phyloP scores from a whole-genome alignment of 345 rosid species.

The Draba incana region DNA sequence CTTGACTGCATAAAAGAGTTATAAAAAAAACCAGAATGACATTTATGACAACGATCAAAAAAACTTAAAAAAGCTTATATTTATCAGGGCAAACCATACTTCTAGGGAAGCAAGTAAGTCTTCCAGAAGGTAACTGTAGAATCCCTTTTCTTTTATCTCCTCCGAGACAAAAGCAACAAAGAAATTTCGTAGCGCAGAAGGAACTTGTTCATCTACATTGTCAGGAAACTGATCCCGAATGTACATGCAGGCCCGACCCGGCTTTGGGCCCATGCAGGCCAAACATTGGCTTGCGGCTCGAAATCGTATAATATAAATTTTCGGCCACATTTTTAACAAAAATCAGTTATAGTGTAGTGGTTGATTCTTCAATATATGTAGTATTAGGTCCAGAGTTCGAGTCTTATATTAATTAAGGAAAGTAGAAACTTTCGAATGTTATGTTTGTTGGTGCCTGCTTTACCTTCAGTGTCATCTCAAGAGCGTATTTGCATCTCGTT shows the following conservation, averaged over 20 bases:
- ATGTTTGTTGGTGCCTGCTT: too few species aligned
- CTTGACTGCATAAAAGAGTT: constrained; percentile 16
- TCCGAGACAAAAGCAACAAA: constrained; percentile 6
- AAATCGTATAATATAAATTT: too few species aligned
- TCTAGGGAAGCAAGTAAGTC: constrained; percentile 13
- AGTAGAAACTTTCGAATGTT: neutral
- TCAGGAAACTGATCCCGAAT: constrained; percentile 1
- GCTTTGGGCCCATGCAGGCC: too few species aligned
- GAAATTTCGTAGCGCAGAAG: neutral
- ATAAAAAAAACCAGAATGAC: neutral
- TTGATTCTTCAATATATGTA: too few species aligned
- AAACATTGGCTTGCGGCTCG: too few species aligned
- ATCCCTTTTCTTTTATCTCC: neutral
- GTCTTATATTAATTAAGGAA: too few species aligned
- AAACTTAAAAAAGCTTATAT: neutral
- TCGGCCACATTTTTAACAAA: too few species aligned
- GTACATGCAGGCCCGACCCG: too few species aligned
- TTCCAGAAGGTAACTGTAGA: neutral
- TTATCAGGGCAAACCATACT: neutral
- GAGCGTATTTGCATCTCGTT: constrained; percentile 7
- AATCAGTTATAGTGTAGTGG: too few species aligned
- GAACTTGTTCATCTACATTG: neutral
- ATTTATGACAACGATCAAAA: neutral
- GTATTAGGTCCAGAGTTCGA: too few species aligned
- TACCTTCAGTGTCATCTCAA: constrained; percentile 32